Percentiles rank a stretch among this genome's conserved stretches.
Conservation (phyloP, 179 eudicot genomes). For the Beta macrorhiza region DNA sequence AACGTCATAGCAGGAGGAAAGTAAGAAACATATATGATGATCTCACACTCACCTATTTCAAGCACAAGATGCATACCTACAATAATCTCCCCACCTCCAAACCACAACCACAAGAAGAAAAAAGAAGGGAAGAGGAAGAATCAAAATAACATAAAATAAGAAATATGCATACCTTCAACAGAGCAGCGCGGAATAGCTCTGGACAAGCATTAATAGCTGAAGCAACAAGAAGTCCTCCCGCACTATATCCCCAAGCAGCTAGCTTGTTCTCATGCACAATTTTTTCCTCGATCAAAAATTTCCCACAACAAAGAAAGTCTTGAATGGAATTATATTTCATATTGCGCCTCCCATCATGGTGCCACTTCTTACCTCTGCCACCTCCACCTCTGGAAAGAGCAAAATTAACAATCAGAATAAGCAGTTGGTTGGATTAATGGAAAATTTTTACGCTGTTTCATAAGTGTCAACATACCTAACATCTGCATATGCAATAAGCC, state of each 20-base stretch:
- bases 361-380: slow-evolving; percentile 87
- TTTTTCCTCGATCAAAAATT: slow-evolving; percentile 60
- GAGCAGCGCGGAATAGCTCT: slow-evolving; percentile 77
- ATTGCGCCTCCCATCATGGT: slow-evolving; percentile 68
- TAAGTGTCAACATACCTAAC: slow-evolving; percentile 55
- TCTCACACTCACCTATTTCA: not conserved
- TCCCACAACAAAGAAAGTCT: slow-evolving; percentile 79
- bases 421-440: not conserved
- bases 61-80: not conserved
- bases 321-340: slow-evolving; percentile 67
- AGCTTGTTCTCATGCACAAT: slow-evolving; percentile 75
- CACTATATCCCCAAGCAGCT: slow-evolving; percentile 97
- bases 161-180: slow-evolving; percentile 59
- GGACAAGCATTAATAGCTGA: slow-evolving; percentile 78
- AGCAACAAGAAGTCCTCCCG: slow-evolving; percentile 96
- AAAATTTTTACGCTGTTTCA: not conserved
- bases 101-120: not conserved
- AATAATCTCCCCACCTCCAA: not conserved
- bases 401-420: slow-evolving; percentile 4
- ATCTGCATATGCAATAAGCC: slow-evolving; percentile 97
- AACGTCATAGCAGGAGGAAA: not conserved
- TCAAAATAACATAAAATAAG: not conserved
- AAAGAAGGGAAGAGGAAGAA: not conserved
- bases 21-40: not conserved
- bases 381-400: slow-evolving; percentile 77